Evolutionary conservation across 306 rosid genomes (phyloP).

Genomic region (Begonia loranthoides): DNA sequence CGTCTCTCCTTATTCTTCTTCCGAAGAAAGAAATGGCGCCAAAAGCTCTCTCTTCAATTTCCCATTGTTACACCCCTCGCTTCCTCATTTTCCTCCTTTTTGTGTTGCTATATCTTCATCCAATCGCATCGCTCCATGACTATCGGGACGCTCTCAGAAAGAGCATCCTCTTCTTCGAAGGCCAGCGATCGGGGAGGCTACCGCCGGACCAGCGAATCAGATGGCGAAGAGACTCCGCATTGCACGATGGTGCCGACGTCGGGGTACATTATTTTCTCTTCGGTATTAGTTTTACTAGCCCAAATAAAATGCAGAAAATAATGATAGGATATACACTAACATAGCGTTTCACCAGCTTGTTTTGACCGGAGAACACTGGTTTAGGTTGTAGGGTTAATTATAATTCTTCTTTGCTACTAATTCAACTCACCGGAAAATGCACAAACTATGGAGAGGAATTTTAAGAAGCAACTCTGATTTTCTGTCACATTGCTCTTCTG

Average conservation of each 20-base stretch:
- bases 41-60: conserved; percentile 9
- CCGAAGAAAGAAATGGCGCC: conserved; percentile 24
- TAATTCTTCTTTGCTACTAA: background rate
- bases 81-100: conserved; percentile 25
- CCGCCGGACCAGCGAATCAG: conserved; percentile 73
- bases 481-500: background rate
- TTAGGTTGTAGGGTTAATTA: no score
- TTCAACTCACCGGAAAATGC: conserved; percentile 5
- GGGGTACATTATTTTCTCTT: conserved; percentile 26
- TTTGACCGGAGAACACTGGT: no score
- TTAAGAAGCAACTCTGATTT: no score
- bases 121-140: conserved; percentile 33
- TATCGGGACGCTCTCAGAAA: conserved; percentile 73
- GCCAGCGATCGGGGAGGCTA: conserved; percentile 94
- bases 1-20: conserved; percentile 5
- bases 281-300: background rate
- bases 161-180: conserved; percentile 94
- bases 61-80: conserved; percentile 19
- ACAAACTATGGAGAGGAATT: no score
- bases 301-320: background rate
- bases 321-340: background rate
- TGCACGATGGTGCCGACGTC: conserved; percentile 66
- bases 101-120: conserved; percentile 14
- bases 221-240: conserved; percentile 88
- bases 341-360: no score